phyloP scores from a whole-genome alignment of 371 early-diverging fungal species.

The Circinella minor region DNA sequence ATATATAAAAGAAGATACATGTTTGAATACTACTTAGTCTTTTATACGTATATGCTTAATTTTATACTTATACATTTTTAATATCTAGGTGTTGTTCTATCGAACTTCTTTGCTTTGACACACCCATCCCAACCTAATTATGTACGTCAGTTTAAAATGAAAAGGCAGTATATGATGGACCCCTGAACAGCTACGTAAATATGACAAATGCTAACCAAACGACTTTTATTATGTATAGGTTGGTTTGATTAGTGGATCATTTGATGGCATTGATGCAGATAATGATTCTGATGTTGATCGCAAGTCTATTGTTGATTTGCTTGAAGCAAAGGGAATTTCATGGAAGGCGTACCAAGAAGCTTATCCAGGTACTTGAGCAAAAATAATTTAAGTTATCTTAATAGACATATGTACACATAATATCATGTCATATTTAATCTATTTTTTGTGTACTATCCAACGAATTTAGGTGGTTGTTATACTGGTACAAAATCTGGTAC shows the following conservation, averaged over 20 bases:
- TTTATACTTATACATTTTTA: background rate
- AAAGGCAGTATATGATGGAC: background rate
- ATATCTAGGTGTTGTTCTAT: constrained; percentile 33
- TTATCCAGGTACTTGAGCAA: too few species aligned
- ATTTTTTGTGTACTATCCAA: background rate
- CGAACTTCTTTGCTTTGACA: constrained; percentile 44
- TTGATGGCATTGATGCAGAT: constrained; percentile 33
- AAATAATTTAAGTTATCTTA: too few species aligned
- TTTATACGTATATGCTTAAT: too few species aligned
- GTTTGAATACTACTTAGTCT: too few species aligned
- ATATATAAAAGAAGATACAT: too few species aligned
- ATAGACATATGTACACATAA: too few species aligned
- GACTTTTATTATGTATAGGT: background rate
- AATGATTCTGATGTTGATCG: constrained; percentile 24
- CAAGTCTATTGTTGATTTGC: constrained; percentile 24
- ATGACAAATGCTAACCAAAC: too few species aligned
- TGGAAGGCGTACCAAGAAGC: constrained; percentile 56
- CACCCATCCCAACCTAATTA: constrained; percentile 39
- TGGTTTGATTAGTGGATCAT: constrained; percentile 25
- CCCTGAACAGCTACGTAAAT: background rate
- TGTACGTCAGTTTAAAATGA: constrained; percentile 29
- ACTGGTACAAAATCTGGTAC: constrained; percentile 22
- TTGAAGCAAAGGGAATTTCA: constrained; percentile 47
- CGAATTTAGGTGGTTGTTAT: constrained; percentile 35
- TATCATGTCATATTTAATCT: too few species aligned